Conservation (phyloP, 805 yeast genomes). For the Brettanomyces bruxellensis region DNA sequence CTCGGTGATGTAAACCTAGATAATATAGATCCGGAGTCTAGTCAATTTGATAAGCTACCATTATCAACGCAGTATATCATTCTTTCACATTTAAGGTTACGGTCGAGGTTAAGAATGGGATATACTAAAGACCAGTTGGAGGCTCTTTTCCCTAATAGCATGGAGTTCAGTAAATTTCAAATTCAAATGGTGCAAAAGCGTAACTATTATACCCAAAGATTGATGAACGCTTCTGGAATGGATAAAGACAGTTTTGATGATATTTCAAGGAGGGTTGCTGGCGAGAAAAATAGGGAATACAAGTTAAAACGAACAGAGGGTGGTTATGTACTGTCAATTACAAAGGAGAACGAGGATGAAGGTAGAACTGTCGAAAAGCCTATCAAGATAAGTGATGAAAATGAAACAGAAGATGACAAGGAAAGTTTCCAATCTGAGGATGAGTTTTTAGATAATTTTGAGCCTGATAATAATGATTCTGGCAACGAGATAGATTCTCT, state of each 20-base stretch:
- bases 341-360: conserved; percentile 23
- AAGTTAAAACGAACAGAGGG: conserved; percentile 64
- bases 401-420: conserved; percentile 2
- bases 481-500: background rate
- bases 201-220: conserved; percentile 78
- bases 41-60: conserved; percentile 71
- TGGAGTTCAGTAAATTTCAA: conserved; percentile 90
- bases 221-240: conserved; percentile 80
- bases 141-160: conserved; percentile 67
- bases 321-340: conserved; percentile 76
- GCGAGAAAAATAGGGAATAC: conserved; percentile 73
- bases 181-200: conserved; percentile 88
- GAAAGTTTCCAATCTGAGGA: conserved; percentile 10
- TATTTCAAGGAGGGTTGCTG: conserved; percentile 58
- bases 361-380: conserved; percentile 37
- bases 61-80: conserved; percentile 81
- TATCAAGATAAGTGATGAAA: conserved; percentile 26
- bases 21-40: conserved; percentile 73
- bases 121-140: conserved; percentile 84
- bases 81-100: conserved; percentile 68
- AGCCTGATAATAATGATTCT: background rate
- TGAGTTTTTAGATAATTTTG: background rate
- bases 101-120: conserved; percentile 92
- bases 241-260: conserved; percentile 35
- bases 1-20: conserved; percentile 65